Conservation (phyloP, 2,329 filamentous ascomycete genomes). For the Aureobasidium sp. region DNA sequence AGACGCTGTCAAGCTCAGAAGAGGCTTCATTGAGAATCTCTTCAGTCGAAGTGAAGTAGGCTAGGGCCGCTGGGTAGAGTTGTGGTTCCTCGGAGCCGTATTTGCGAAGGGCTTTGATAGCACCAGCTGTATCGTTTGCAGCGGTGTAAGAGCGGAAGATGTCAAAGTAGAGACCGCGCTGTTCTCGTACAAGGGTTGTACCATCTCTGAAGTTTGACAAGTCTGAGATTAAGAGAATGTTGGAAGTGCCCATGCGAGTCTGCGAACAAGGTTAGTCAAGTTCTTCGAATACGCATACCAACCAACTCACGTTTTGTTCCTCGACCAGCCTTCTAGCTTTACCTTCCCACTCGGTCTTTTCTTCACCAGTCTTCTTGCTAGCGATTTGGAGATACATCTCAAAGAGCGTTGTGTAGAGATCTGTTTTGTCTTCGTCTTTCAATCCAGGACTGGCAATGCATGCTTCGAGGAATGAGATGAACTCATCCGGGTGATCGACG, state of each 20-base stretch:
- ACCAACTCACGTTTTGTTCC: slow-evolving; percentile 57
- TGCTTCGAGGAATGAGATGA: slow-evolving; percentile 86
- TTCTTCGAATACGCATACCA: no score
- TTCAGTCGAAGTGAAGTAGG: slow-evolving; percentile 85
- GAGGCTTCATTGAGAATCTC: slow-evolving; percentile 79
- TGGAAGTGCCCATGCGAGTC: slow-evolving; percentile 80
- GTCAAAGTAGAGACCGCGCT: slow-evolving; percentile 84
- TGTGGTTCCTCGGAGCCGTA: slow-evolving; percentile 89
- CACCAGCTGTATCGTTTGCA: slow-evolving; percentile 82
- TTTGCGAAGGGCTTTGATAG: slow-evolving; percentile 81
- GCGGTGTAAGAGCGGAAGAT: slow-evolving; percentile 96
- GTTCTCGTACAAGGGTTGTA: slow-evolving; percentile 86
- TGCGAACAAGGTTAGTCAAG: neutral
- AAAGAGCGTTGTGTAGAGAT: slow-evolving; percentile 90
- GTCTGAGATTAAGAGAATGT: slow-evolving; percentile 86
- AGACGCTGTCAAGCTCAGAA: slow-evolving; percentile 69
- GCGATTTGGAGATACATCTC: slow-evolving; percentile 97
- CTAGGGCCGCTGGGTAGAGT: slow-evolving; percentile 83
- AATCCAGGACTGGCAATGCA: slow-evolving; percentile 67
- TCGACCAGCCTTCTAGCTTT: slow-evolving; percentile 89
- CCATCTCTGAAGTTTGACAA: slow-evolving; percentile 85
- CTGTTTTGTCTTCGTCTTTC: slow-evolving; percentile 67
- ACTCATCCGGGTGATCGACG: slow-evolving; percentile 86
- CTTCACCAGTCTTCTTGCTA: slow-evolving; percentile 60
- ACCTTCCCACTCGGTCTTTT: slow-evolving; percentile 75